Percentiles rank a stretch among this genome's conserved stretches.
Conservation (phyloP, 2,329 filamentous ascomycete species). For the Trichoderma citrinoviride region DNA sequence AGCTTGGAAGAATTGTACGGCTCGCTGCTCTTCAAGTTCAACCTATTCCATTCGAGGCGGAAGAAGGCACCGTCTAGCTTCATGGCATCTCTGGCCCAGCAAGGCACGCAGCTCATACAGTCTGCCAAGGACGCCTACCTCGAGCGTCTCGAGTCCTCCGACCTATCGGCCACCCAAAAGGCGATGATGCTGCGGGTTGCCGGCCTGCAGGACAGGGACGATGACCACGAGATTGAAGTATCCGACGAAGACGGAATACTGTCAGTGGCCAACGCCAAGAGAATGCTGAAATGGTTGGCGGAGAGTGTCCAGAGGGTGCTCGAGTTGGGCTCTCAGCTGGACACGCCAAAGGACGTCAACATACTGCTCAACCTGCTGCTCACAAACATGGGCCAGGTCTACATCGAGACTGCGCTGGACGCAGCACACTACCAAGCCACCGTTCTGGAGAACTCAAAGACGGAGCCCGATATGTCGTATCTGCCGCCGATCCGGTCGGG, state of each 20-base stretch:
- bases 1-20: conserved; percentile 80
- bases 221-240: conserved; percentile 85
- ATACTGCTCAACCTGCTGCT: conserved; percentile 80
- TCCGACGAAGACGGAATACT: conserved; percentile 84
- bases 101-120: conserved; percentile 82
- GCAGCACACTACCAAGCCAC: conserved; percentile 71
- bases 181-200: conserved; percentile 87
- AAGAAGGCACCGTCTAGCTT: conserved; percentile 90
- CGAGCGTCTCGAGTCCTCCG: conserved; percentile 81
- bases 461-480: conserved; percentile 84
- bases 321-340: conserved; percentile 80
- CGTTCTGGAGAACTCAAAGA: conserved; percentile 73
- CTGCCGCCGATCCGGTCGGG: conserved; percentile 75
- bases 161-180: conserved; percentile 84
- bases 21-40: conserved; percentile 92
- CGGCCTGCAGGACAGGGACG: conserved; percentile 71
- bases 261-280: conserved; percentile 83
- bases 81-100: conserved; percentile 86
- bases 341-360: conserved; percentile 92
- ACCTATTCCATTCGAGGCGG: conserved; percentile 83
- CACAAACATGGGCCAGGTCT: conserved; percentile 82
- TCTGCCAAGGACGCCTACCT: conserved; percentile 90
- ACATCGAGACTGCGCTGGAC: conserved; percentile 64
- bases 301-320: conserved; percentile 89
- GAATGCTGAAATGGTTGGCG: conserved; percentile 96